Percentiles rank a stretch among this genome's conserved stretches.
These are phyloP conservation scores for Magnusiomyces suaveolens DNA, from an alignment of 1,139 yeast genomes.

Conservation along the genomic window DNA sequence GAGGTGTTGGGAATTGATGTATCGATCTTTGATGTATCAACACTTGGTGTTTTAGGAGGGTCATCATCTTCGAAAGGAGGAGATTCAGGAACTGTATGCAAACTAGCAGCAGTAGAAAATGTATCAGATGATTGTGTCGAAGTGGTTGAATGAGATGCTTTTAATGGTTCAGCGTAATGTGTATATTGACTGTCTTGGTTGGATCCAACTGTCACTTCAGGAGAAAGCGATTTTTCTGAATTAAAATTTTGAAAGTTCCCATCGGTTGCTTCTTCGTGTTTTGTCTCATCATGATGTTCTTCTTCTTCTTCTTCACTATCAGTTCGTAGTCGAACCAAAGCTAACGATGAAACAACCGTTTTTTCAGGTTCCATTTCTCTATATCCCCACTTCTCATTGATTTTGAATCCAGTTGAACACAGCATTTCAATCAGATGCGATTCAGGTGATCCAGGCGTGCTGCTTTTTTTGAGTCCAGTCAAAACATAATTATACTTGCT, in stretches of 20 bases:
- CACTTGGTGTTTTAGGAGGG: neutral
- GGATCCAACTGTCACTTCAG: neutral
- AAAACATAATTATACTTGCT: conserved; percentile 54
- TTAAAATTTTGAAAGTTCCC: too few species aligned
- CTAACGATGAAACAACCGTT: conserved; percentile 76
- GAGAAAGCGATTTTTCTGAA: neutral
- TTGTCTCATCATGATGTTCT: neutral
- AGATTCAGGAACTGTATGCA: neutral
- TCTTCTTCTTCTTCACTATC: conserved; percentile 9
- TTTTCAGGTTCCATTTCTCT: conserved; percentile 76
- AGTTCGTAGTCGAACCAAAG: conserved; percentile 53
- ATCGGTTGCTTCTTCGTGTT: too few species aligned
- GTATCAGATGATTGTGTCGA: neutral
- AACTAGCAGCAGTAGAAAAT: neutral
- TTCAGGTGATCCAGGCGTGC: conserved; percentile 76
- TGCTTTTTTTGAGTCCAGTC: conserved; percentile 45
- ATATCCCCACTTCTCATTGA: conserved; percentile 74
- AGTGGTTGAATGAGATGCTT: neutral
- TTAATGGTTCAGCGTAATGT: neutral
- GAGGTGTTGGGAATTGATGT: neutral
- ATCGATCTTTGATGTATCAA: neutral
- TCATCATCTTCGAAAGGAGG: neutral
- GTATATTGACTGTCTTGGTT: neutral
- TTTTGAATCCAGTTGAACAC: conserved; percentile 71
- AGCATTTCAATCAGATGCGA: conserved; percentile 92